Base-by-base conservation (phyloP, 2,329 filamentous ascomycete genomes). In the Leptodontidium sp. region DNA sequence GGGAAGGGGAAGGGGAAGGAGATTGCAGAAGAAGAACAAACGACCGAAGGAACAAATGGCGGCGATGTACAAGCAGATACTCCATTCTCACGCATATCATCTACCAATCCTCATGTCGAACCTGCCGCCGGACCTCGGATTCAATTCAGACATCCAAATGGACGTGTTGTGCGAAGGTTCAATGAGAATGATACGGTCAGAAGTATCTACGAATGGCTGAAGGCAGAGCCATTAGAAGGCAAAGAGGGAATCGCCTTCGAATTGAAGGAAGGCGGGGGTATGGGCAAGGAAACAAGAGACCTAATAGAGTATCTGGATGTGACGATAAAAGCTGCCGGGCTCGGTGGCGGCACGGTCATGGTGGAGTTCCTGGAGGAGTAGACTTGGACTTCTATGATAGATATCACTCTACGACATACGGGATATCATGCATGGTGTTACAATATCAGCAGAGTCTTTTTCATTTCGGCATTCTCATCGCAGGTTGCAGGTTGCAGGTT, bases 341-440 rank as follows among this genome's bases (percentile, higher is more conserved):
- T 99, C 75, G 97, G 96, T 84, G 95, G 97, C 77, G 94, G 92
- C 3, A 97, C 94, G 0, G 91, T 99, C 8, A 98, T 98, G 93
- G 91, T 99, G 74, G 96, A 98, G 80, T 97, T 94, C 77, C 81
- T 92, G 67, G 90, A 93, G 79, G 74, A 78, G 47, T 77, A 73
- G 66, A 68, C 26, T 43, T 64, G n/a, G 47, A 52, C 32, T 45
- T 21, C 40, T 26, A 15, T 29, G 24, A 55, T 29, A 43, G 52
- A 62, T 49, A 17, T 40, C 61, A 43, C 15, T 50, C 52, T n/a
- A 53, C 32, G n/a, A 43, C 61, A 53, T 64, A 62, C 8, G 35
- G 57, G 57, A 59, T 43, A 50, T 26, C 53, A 64, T 53, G 49
- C 59, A 45, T 59, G 58, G 64, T 64, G 40, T 64, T 68, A 58